Base-by-base conservation (phyloP, 176 grass and related monocot genomes). In the Dendrocalamus sinicus region DNA sequence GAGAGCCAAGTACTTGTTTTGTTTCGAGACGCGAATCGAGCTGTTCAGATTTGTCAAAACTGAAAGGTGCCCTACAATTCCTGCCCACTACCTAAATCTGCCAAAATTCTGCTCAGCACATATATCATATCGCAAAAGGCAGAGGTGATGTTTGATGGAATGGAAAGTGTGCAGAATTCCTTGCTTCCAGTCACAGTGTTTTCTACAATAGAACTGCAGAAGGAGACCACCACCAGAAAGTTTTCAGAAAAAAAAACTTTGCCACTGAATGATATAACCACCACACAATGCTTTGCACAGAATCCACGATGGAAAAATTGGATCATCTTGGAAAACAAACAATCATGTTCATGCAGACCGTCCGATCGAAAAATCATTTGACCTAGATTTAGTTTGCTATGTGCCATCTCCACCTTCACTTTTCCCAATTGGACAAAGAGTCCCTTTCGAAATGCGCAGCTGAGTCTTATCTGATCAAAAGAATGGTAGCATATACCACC, bases 381-480 rank as follows among this genome's bases (percentile, higher is more conserved):
- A 65, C 48, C 24, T 85, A 24, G 14, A 41, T 28, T 64, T 37
- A 70, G 52, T 9, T 23, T 60, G 48, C n/a, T 0, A 71, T 51
- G 24, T 12, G 17, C 78, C 45, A 58, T 41, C 39, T 46, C 61
- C 61, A 22, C 22, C 54, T 64, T 60, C 54, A 53, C 35, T 72
- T 61, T 17, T 78, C 61, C 70, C 70, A 19, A 40, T 81, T 85
- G 61, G 5, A 68, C 22, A 22, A 70, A n/a, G 8, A 3, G 72
- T 89, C 83, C 45, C 77, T 76, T 54, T 82, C 88, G 24, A 72
- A 24, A 9, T 53, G 77, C 11, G 58, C 53, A 30, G 13, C 87
- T 5, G 6, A 47, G 53, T 70, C 72, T 77, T 86, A 83, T 86
- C 79, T 72, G 59, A 41, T 35, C 64, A 65, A 86, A 81, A 78